Percentiles rank a stretch among this genome's conserved stretches.
These are phyloP conservation scores for Rosellinia necatrix DNA, from an alignment of 2,329 filamentous ascomycete species.

Conservation along the genomic window DNA sequence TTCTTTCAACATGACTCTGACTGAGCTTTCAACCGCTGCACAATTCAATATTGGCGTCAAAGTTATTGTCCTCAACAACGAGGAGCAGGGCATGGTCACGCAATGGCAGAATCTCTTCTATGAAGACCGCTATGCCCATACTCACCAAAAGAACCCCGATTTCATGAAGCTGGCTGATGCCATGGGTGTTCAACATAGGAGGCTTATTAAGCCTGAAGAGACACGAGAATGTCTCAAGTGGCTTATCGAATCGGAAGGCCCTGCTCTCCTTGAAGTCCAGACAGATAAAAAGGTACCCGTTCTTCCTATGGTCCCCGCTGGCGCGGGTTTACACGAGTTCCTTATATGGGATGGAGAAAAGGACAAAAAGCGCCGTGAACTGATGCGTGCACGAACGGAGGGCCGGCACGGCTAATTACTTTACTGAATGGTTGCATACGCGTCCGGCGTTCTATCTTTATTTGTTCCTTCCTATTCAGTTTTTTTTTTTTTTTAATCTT, in stretches of 20 bases:
- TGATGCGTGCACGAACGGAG: constrained; percentile 67
- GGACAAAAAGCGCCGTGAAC: constrained; percentile 67
- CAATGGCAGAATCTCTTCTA: constrained; percentile 99
- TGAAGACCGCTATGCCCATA: constrained; percentile 89
- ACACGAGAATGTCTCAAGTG: constrained; percentile 79
- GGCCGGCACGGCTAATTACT: constrained; percentile 49
- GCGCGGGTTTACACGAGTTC: constrained; percentile 89
- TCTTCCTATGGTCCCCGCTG: constrained; percentile 94
- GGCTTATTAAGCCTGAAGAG: constrained; percentile 75
- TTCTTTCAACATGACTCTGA: constrained; percentile 99
- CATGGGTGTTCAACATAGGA: constrained; percentile 81
- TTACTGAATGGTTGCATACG: constrained; percentile 16
- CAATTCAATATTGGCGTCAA: constrained; percentile 98
- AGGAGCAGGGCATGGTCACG: constrained; percentile 97
- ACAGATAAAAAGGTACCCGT: constrained; percentile 92
- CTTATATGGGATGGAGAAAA: constrained; percentile 71
- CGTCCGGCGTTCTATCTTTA: constrained; percentile 23
- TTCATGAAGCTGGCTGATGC: constrained; percentile 91
- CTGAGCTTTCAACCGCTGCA: constrained; percentile 87
- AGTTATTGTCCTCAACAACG: constrained; percentile 92
- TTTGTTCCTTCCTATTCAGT: neutral
- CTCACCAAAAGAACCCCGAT: constrained; percentile 93
- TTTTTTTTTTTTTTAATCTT: neutral
- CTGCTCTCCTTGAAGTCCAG: constrained; percentile 87
- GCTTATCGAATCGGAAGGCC: constrained; percentile 86